Base-by-base conservation (phyloP, 176 grass and related monocot species). In the Thalia dealbata region DNA sequence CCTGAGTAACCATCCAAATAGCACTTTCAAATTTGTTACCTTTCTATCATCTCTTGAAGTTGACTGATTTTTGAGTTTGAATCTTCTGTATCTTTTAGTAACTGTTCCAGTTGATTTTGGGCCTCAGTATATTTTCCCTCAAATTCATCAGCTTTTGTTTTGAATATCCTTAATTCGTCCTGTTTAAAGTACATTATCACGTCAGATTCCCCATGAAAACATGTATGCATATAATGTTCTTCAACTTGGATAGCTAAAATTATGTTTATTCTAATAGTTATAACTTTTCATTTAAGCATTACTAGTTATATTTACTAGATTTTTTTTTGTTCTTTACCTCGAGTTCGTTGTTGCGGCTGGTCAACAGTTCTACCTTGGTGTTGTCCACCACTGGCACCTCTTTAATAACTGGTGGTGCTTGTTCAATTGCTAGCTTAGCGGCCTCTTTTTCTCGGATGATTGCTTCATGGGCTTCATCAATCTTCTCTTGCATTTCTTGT, bases 401-500 rank as follows among this genome's bases (percentile, higher is more conserved):
- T 71, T 89, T 80, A 75, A 92, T 89, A 70, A 85, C 84, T 67
- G 89, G 84, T 74, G 92, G 92, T 71, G 89, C 92, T 73, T 89
- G 64, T 76, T 92, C 86, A 50, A 88, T 88, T 60, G 86, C 92
- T 77, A 90, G 80, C 75, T 82, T 96, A 24, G 82, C 86, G 63
- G 78, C 86, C 74, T 96, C 89, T 81, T 87, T 87, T 78, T 92
- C 92, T 69, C 73, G 85, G 25, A 86, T 71, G 71, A 90, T 82
- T 82, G 80, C 73, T 84, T 73, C 80, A 79, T 88, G 79, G 64
- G 92, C 82, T 87, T 87, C 82, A 21, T 85, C 65, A 75, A 92
- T 80, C 44, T 90, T 92, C 72, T 86, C 80, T 74, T 96, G 82
- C 82, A 92, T 73, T 78, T 92, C 82, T 84, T 96, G 86, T 72